Evolutionary conservation across 306 rosid genomes (phyloP), one percentile per base, ranked within the genome.

Genomic region (Arachis hypogaea): DNA sequence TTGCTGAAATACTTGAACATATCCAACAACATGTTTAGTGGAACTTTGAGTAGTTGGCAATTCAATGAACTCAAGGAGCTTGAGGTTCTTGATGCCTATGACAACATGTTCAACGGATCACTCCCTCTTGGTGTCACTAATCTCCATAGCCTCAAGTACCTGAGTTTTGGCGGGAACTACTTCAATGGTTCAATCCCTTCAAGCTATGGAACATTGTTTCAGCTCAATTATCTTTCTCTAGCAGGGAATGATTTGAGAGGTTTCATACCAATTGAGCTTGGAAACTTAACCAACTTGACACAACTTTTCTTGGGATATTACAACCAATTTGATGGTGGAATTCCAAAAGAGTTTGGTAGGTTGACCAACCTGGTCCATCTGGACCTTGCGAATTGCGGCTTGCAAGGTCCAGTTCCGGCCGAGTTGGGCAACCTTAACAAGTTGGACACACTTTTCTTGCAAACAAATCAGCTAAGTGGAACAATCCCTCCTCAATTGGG

Each of bases 221-320:
- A 80, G 72, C 85, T 93, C 33, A 81, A 80, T 5, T 88, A 75
- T 65, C 80, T 93, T 7, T 87, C 90, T 11, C 86, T 93, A 66
- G 97, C 93, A 16, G 98, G 98, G 29, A 93, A 93, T 85, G 96
- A 89, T 75, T 78, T 93, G 71, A 74, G 81, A 61, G 98, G 98
- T 36, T 49, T 61, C 64, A 89, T 93, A 74, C 98, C 98, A 3
- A 12, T 42, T 51, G 87, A 88, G 82, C 79, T 93, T 59, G 98
- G 97, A 9, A 87, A 87, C 51, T 88, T 93, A 54, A 82, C 84
- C 5, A 78, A 74, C 51, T 72, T 93, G 36, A 80, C 74, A 51
- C 82, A 87, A 63, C 91, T 93, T 54, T 86, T 61, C 51, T 81
- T 93, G 89, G 98, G 97, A 0, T 93, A 93, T 42, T 93, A 47